Base-by-base conservation (phyloP, 225 moss, liverwort and hornwort species). In the Polytrichum commune region DNA sequence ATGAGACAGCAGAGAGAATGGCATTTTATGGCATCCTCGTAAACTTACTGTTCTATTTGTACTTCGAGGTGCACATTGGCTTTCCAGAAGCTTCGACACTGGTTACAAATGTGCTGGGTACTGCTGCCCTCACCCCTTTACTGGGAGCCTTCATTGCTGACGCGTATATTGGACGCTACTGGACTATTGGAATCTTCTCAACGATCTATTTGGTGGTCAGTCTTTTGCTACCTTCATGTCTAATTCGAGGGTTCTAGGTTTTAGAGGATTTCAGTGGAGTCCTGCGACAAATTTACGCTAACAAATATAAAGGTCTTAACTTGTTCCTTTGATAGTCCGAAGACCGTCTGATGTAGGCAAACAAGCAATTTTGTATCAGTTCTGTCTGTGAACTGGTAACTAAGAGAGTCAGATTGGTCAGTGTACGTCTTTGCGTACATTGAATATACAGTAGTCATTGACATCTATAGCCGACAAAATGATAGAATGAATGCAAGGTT, bases 91-190 rank as follows among this genome's bases (percentile, higher is more conserved):
- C 91, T 16, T 85, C 89, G 24, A 88, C 78, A 26, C 71, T 86
- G 1, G 91, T 68, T 23, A 89, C 84, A 9, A 91, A 91, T 23
- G 84, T 89, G 68, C 75, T 84, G 33, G 91, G 91, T 38, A 83
- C 89, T 33, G 72, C 84, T 66, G 67, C 80, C 30, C 77, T 91
- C 75, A 86, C 89, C 1, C 89, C 89, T 0, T 75, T 91, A 66
- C 64, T 91, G 24, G 91, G 91, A 13, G 91, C 89, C 27, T 86
- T 91, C 76, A 64, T 91, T 58, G 91, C 91, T 10, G 91, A 91
- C 74, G 82, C 91, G 19, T 89, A 86, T 54, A 72, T 91, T 53
- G 91, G 91, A 53, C 84, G 91, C 35, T 91, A 78, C 73, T 89
- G 86, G 84, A 91, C 91, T 22, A 89, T 91, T 67, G 79, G 80